These are phyloP conservation scores for Colletotrichum lini DNA, from an alignment of 2,329 filamentous ascomycete genomes.

Conservation along the genomic window DNA sequence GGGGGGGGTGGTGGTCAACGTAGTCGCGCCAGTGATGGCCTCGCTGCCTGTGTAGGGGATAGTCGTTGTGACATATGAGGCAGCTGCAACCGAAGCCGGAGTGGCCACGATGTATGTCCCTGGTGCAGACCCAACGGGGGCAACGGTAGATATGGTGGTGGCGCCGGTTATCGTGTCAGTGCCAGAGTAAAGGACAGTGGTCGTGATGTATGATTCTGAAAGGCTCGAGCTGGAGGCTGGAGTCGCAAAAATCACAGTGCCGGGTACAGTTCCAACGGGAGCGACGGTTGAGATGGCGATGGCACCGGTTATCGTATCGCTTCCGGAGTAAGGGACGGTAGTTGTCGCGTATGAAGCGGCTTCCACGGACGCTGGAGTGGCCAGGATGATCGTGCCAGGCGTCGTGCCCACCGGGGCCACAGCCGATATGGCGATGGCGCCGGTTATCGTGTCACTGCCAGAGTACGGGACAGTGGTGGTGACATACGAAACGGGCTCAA, in stretches of 20 bases:
- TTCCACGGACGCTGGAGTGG: background rate
- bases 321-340: conserved; percentile 12
- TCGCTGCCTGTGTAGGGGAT: conserved; percentile 12
- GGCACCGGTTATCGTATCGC: background rate
- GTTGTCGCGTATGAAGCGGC: conserved; percentile 6
- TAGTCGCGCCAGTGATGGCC: background rate
- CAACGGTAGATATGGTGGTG: too few relatives aligned
- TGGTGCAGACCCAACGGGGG: too few relatives aligned
- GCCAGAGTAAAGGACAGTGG: background rate
- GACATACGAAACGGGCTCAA: background rate
- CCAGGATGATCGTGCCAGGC: conserved; percentile 5
- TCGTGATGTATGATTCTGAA: conserved; percentile 3
- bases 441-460: background rate
- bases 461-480: conserved; percentile 7
- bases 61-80: conserved; percentile 6
- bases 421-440: background rate
- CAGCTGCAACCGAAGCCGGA: too few relatives aligned
- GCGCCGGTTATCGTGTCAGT: too few relatives aligned
- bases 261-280: background rate
- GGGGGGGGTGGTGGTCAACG: background rate
- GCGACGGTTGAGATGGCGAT: conserved; percentile 5
- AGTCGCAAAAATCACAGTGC: conserved; percentile 9
- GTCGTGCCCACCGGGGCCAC: background rate
- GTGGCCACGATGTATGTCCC: too few relatives aligned
- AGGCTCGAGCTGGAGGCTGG: background rate